Evolutionary conservation across 495 filamentous ascomycete species (phyloP), one percentile per base, ranked within the genome.

Genomic region (Bacidia rubella): DNA sequence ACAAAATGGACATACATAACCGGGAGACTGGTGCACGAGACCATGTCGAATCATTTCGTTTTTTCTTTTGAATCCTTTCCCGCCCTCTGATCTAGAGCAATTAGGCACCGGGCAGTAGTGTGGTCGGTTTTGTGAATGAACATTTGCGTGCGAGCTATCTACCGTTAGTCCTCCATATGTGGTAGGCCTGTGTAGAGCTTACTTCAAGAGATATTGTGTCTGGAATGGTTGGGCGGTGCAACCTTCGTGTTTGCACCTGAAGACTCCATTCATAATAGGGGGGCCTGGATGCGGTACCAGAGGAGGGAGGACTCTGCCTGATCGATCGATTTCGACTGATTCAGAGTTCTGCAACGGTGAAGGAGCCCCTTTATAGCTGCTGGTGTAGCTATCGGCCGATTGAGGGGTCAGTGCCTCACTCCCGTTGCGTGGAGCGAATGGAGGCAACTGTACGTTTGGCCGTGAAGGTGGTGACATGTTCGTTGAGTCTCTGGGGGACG

Each of bases 1-100:
- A 65, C 92, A 98, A 64, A 96, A 97, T 1, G 92, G 92, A 66
- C 93, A 98, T 29, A 96, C 82, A 65, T 98, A 98, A 56, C 93
- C 92, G 11, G 92, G 92, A 7, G 88, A 95, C 53, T 88, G 82
- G 61, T 98, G 92, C 1, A 98, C 92, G 1, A 98, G 74, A 2
- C 90, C 90, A 69, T 98, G 92, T 19, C 92, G 77, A 54, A 97
- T 95, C 93, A 98, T 97, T 69, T 98, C 93, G 59, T 98, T 98
- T 67, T 98, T 97, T 39, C 93, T 80, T 66, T 98, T 98, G 74
- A 98, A 98, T 0, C 93, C 92, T 66, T 87, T 94, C 15, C 92
- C 92, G 12, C 85, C 85, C 56, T 86, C 77, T 5, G 78, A 81
- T 27, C 92, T 79, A 20, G 85, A 70, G 65, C 92, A 98, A 1